A percentile compares a stretch with the other conserved stretches of the same genome.
Evolutionary conservation across 2,329 filamentous ascomycete genomes (phyloP).

Genomic region (Lasiodiplodia theobromae): DNA sequence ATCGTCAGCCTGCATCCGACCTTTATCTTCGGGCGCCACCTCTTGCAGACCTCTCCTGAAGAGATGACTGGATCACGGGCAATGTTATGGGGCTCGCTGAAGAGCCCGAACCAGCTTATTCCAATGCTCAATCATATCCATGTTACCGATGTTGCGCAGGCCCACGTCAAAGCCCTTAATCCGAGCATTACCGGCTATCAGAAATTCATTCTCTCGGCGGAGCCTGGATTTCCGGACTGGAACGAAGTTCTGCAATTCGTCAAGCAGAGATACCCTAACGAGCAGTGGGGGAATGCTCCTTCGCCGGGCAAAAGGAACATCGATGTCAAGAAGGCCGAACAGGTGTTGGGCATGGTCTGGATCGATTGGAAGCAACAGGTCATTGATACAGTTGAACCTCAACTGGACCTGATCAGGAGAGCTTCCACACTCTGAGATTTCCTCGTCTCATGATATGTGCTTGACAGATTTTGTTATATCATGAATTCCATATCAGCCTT

Average conservation of each 20-base stretch:
- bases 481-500: background rate
- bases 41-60: constrained; percentile 34
- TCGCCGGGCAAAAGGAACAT: constrained; percentile 26
- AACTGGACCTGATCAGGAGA: constrained; percentile 1
- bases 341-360: constrained; percentile 33
- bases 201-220: constrained; percentile 32
- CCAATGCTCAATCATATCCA: constrained; percentile 34
- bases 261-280: constrained; percentile 32
- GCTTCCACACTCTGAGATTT: background rate
- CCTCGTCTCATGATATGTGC: background rate
- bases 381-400: constrained; percentile 22
- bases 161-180: constrained; percentile 36
- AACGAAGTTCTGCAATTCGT: constrained; percentile 32
- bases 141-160: constrained; percentile 39
- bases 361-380: constrained; percentile 19
- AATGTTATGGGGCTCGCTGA: constrained; percentile 33
- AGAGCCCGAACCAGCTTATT: constrained; percentile 31
- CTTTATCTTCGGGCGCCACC: constrained; percentile 38
- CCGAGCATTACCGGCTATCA: constrained; percentile 30
- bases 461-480: background rate
- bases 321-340: constrained; percentile 33
- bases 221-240: constrained; percentile 32
- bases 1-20: constrained; percentile 38
- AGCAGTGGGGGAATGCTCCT: constrained; percentile 31
- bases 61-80: constrained; percentile 35